These are phyloP conservation scores for Begonia fuchsioides DNA, from an alignment of 306 rosid genomes.

Conservation along the genomic window DNA sequence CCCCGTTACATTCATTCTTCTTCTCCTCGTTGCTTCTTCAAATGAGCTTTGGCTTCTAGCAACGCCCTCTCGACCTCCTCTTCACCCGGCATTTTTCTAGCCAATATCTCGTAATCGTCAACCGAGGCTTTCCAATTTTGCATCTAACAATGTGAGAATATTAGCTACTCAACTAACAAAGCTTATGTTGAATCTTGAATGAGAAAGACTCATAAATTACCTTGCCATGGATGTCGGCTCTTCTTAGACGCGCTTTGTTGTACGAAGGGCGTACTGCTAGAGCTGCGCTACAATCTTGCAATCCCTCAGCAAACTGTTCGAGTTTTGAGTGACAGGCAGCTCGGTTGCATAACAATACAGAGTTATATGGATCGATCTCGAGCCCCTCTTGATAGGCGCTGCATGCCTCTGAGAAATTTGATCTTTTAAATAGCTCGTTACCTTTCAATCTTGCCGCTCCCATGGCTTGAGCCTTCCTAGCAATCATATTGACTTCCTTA, in stretches of 20 bases:
- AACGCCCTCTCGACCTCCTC: slow-evolving; percentile 35
- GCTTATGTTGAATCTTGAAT: too few relatives aligned
- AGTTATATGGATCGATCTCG: slow-evolving; percentile 47
- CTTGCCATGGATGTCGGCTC: slow-evolving; percentile 80
- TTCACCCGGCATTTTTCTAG: slow-evolving; percentile 33
- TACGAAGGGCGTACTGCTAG: slow-evolving; percentile 58
- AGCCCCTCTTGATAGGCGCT: slow-evolving; percentile 66
- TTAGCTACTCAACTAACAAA: neutral
- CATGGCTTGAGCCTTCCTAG: slow-evolving; percentile 33
- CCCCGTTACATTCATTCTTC: neutral
- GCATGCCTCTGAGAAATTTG: slow-evolving; percentile 59
- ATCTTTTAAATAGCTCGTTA: slow-evolving; percentile 51
- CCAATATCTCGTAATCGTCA: slow-evolving; percentile 53
- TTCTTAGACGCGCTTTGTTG: slow-evolving; percentile 65
- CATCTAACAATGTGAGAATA: slow-evolving; percentile 21
- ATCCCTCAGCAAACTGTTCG: slow-evolving; percentile 43
- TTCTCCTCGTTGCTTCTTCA: slow-evolving; percentile 22
- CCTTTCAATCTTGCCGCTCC: slow-evolving; percentile 53
- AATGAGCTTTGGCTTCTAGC: slow-evolving; percentile 27
- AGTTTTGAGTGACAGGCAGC: slow-evolving; percentile 72
- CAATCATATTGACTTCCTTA: slow-evolving; percentile 28
- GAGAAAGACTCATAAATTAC: slow-evolving; percentile 12
- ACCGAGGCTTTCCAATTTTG: slow-evolving; percentile 63
- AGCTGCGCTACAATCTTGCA: slow-evolving; percentile 57
- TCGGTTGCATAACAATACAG: slow-evolving; percentile 60